phyloP scores from a whole-genome alignment of 805 yeast genomes.

The Wickerhamomyces rabaulensis region DNA sequence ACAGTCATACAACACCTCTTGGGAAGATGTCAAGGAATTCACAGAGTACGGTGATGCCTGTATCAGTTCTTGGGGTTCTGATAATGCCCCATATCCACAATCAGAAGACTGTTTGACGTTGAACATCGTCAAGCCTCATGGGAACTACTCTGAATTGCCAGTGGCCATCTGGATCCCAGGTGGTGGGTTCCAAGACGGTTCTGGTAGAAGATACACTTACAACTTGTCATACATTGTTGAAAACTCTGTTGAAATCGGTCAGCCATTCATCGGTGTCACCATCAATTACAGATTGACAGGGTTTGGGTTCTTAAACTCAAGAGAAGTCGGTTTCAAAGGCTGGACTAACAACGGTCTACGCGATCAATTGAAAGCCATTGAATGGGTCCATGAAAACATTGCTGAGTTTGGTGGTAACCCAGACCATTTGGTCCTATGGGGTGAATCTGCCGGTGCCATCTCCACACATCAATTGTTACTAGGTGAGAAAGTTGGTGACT shows the following conservation, averaged over 20 bases:
- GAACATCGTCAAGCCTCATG: constrained; percentile 23
- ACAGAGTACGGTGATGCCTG: constrained; percentile 23
- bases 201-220: constrained; percentile 14
- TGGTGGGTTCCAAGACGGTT: constrained; percentile 29
- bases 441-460: constrained; percentile 33
- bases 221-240: constrained; percentile 15
- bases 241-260: constrained; percentile 13
- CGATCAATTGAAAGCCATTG: constrained; percentile 30
- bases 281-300: constrained; percentile 34
- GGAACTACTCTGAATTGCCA: constrained; percentile 19
- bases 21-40: constrained; percentile 12
- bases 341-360: constrained; percentile 29
- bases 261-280: constrained; percentile 28
- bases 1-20: constrained; percentile 11
- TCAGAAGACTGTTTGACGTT: constrained; percentile 28
- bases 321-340: constrained; percentile 20
- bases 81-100: constrained; percentile 7
- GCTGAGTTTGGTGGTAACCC: constrained; percentile 33
- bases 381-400: constrained; percentile 33
- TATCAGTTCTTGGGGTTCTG: constrained; percentile 8
- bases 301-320: constrained; percentile 29
- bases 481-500: too few species aligned
- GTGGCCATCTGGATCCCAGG: constrained; percentile 32
- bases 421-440: constrained; percentile 28
- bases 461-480: constrained; percentile 11